Percentiles rank a stretch among this genome's conserved stretches.
phyloP scores from a whole-genome alignment of 139 green algal genomes.

The Prasinococcaceae sp. region DNA sequence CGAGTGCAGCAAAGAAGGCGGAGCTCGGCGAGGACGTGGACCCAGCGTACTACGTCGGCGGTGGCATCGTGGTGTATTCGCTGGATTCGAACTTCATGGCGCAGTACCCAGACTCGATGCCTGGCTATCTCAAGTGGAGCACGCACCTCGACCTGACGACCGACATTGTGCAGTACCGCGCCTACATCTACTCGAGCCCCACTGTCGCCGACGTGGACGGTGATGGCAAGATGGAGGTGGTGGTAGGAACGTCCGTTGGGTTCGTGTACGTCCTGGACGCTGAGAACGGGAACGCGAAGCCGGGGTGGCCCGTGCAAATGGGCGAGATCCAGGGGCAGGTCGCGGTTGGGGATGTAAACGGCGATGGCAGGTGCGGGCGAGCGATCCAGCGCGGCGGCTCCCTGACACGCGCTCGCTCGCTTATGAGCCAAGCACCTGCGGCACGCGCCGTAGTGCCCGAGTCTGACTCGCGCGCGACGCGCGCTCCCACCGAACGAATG shows the following conservation, averaged over 20 bases:
- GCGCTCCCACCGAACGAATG: too few relatives aligned
- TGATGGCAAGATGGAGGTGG: conserved; percentile 73
- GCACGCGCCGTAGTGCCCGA: too few relatives aligned
- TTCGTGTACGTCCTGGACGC: conserved; percentile 88
- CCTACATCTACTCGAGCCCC: conserved; percentile 63
- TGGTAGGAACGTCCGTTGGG: conserved; percentile 81
- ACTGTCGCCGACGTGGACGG: conserved; percentile 72
- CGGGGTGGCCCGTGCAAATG: conserved; percentile 87
- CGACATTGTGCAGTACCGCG: conserved; percentile 55
- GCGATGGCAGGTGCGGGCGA: too few relatives aligned
- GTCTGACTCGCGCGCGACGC: too few relatives aligned
- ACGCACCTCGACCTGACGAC: conserved; percentile 89
- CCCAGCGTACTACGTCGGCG: conserved; percentile 54
- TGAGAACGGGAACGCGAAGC: background rate
- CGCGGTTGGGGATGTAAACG: conserved; percentile 75
- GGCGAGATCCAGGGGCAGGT: conserved; percentile 81
- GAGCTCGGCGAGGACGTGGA: conserved; percentile 40
- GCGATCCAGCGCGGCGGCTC: too few relatives aligned
- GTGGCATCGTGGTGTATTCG: conserved; percentile 73
- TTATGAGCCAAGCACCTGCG: too few relatives aligned
- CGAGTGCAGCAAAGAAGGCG: background rate
- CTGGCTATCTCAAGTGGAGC: conserved; percentile 52
- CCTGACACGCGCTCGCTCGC: too few relatives aligned
- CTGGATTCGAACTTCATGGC: conserved; percentile 30
- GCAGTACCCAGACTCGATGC: background rate